Percentiles rank a stretch among this genome's conserved stretches.
Conservation (phyloP, 129 eudicot genomes). For the Deinandra increscens region DNA sequence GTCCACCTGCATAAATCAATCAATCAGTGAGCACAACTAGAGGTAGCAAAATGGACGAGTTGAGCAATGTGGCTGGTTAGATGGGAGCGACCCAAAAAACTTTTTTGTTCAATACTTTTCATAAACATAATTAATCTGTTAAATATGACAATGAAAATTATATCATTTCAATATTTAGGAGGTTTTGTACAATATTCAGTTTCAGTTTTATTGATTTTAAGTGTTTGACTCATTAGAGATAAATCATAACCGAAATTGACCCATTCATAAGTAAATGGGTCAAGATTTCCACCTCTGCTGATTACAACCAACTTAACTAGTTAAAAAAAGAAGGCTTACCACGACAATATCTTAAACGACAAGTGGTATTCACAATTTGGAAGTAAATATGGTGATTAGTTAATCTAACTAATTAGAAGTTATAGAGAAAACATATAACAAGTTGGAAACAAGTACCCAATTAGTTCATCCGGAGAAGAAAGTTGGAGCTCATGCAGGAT, state of each 20-base stretch:
- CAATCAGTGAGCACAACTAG: too few relatives aligned
- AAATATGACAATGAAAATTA: not conserved
- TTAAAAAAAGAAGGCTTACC: too few relatives aligned
- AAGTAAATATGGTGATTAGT: not conserved
- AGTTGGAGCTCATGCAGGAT: conserved; percentile 65
- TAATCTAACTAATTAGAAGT: not conserved
- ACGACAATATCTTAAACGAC: too few relatives aligned
- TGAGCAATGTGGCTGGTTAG: too few relatives aligned
- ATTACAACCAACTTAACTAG: too few relatives aligned
- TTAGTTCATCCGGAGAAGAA: conserved; percentile 81
- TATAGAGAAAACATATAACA: not conserved
- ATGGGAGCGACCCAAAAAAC: too few relatives aligned
- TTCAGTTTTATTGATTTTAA: not conserved
- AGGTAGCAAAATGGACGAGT: too few relatives aligned
- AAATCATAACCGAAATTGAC: not conserved
- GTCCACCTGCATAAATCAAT: conserved; percentile 75
- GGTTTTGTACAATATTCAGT: not conserved
- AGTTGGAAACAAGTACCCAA: conserved; percentile 62
- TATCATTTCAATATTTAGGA: not conserved
- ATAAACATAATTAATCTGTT: too few relatives aligned
- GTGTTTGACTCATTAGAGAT: not conserved
- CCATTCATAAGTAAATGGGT: not conserved
- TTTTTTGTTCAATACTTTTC: too few relatives aligned
- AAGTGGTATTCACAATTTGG: not conserved
- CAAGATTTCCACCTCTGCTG: too few relatives aligned